These are phyloP conservation scores for Suillus luteus DNA, from an alignment of 768 basidiomycete species.

Conservation along the genomic window DNA sequence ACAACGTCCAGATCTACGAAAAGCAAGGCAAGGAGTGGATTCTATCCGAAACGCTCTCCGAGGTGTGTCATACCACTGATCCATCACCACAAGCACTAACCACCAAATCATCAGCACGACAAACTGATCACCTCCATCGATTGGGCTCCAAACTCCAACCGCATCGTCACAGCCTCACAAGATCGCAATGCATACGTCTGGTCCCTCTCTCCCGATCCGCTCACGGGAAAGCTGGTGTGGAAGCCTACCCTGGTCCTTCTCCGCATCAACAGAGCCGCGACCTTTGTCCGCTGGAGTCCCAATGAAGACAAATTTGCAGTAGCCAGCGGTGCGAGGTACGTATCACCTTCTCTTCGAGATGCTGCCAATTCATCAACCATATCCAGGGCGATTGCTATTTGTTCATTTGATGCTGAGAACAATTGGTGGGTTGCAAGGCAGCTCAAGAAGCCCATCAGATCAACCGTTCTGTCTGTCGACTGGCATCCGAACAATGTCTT, in stretches of 20 bases:
- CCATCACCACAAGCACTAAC: conserved; percentile 1
- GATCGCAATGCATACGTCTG: conserved; percentile 99
- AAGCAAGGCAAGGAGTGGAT: conserved; percentile 70
- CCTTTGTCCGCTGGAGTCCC: conserved; percentile 94
- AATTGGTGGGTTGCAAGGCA: conserved; percentile 99
- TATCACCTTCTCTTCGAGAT: neutral
- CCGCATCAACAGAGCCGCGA: conserved; percentile 94
- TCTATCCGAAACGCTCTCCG: conserved; percentile 74
- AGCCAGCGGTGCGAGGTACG: conserved; percentile 89
- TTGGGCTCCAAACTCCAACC: conserved; percentile 96
- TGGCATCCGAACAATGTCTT: conserved; percentile 99
- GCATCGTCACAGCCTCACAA: conserved; percentile 98
- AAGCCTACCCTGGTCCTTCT: conserved; percentile 96
- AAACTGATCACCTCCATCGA: conserved; percentile 97
- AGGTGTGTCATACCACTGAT: conserved; percentile 53
- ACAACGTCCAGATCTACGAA: conserved; percentile 82
- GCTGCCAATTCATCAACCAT: conserved; percentile 4
- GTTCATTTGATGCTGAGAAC: conserved; percentile 95
- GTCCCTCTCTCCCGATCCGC: conserved; percentile 77
- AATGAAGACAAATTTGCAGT: conserved; percentile 99
- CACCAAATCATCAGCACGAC: conserved; percentile 72
- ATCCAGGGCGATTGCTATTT: conserved; percentile 86
- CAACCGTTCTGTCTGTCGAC: conserved; percentile 90
- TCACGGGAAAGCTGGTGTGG: conserved; percentile 76
- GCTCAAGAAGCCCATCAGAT: conserved; percentile 96